Percentiles rank a stretch among this genome's conserved stretches.
Evolutionary conservation across 2,329 filamentous ascomycete genomes (phyloP).

Genomic region (Aureobasidium sp.): DNA sequence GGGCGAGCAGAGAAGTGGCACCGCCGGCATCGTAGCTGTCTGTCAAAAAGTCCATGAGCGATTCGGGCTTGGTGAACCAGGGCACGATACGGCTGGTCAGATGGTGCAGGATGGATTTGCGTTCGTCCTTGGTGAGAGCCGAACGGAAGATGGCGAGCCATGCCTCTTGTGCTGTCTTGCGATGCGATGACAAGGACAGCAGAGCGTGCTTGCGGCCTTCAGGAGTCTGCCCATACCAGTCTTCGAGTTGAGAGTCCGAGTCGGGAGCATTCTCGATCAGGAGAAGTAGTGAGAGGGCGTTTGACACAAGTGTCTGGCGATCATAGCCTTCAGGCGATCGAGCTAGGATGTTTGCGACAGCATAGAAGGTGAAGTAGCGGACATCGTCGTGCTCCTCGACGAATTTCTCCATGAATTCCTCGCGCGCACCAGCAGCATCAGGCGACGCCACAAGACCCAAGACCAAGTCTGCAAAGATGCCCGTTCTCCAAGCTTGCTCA

Average conservation of each 20-base stretch:
- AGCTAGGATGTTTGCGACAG: slow-evolving; percentile 43
- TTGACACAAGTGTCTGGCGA: slow-evolving; percentile 44
- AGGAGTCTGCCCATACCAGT: slow-evolving; percentile 60
- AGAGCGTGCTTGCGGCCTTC: slow-evolving; percentile 62
- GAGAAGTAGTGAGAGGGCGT: slow-evolving; percentile 56
- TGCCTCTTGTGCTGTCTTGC: slow-evolving; percentile 73
- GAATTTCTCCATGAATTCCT: slow-evolving; percentile 71
- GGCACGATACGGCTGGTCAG: slow-evolving; percentile 75
- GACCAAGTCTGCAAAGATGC: slow-evolving; percentile 56
- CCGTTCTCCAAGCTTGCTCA: slow-evolving; percentile 63
- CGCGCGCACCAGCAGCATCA: slow-evolving; percentile 53
- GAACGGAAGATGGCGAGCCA: slow-evolving; percentile 74
- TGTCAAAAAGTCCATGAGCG: slow-evolving; percentile 94
- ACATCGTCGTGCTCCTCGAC: slow-evolving; percentile 77
- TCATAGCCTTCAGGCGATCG: slow-evolving; percentile 17
- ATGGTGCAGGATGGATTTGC: slow-evolving; percentile 68
- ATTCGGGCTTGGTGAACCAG: slow-evolving; percentile 81
- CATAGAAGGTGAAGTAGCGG: slow-evolving; percentile 72
- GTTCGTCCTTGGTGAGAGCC: slow-evolving; percentile 62
- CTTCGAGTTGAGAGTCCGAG: slow-evolving; percentile 57
- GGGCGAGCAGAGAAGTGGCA: slow-evolving; percentile 75
- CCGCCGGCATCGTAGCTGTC: slow-evolving; percentile 85
- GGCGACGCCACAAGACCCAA: slow-evolving; percentile 52
- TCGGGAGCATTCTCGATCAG: slow-evolving; percentile 65
- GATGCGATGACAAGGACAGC: slow-evolving; percentile 62